Base-by-base conservation (phyloP, 108 stramenopile genomes). In the Epithemia pelagica region DNA sequence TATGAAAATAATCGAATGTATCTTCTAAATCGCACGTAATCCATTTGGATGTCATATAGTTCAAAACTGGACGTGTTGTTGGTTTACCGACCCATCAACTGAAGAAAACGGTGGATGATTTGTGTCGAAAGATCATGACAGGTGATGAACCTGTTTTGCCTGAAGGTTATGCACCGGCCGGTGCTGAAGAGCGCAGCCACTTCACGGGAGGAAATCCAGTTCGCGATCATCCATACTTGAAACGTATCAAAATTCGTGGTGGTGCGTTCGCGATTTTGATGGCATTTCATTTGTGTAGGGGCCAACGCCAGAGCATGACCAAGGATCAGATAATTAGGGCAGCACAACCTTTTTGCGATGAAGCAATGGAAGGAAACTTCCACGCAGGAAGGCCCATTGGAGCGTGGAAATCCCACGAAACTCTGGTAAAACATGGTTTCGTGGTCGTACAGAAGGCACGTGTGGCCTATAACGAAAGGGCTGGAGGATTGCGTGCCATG, bases 191-290 rank as follows among this genome's bases (percentile, higher is more conserved):
- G 26, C 54, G n/a, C 1, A 63, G 21, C 26, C 20, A 55, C 20
- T 19, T 15, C 26, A 64, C 22, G 27, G 33, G 37, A 25, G 21
- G 28, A 20, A 64, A 18, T 55, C 24, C 24, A 62, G 28, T 28
- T 23, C 15, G 26, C 31, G 18, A 70, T 66, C 75, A 68, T 10
- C 37, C 37, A 10, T 77, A 77, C 53, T 54, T 77, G 28, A 68
- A 72, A 25, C 23, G 30, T 31, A 67, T 77, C 23, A 68, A 77
- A 52, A 61, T 64, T 29, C 52, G 67, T 28, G 66, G 67, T 28
- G 76, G 76, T 33, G 31, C 71, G 2, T 77, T 66, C 28, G 71
- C 71, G 22, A 72, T 77, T 25, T 51, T 77, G 23, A 62, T 72
- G 62, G 76, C 72, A 58, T 73, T 77, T 64, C 59, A 77, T 59